Percentiles rank a stretch among this genome's conserved stretches.
These are phyloP conservation scores for Solanum bukasovii DNA, from an alignment of 257 asterid genomes.

Conservation along the genomic window DNA sequence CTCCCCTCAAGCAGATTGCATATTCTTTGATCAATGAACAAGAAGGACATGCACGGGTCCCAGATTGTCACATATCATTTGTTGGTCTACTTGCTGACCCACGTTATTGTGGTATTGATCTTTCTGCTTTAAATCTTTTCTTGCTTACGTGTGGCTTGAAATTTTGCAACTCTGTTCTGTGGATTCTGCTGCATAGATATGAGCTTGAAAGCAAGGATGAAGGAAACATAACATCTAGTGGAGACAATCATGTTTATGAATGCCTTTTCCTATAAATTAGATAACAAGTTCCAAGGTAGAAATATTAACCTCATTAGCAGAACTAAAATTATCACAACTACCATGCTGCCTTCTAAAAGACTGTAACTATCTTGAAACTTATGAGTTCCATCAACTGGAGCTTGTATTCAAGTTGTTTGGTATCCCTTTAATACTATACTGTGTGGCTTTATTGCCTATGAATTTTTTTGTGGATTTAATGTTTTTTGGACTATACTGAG, in stretches of 20 bases:
- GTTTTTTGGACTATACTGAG: background rate
- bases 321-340: background rate
- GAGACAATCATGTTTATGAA: background rate
- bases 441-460: background rate
- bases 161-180: background rate
- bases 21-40: slow-evolving; percentile 89
- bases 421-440: background rate
- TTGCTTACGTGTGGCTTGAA: background rate
- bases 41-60: slow-evolving; percentile 60
- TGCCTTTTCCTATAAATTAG: background rate
- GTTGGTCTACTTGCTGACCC: slow-evolving; percentile 96
- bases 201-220: background rate
- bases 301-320: background rate
- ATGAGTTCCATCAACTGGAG: background rate
- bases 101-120: slow-evolving; percentile 59
- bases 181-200: background rate
- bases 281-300: background rate
- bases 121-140: background rate
- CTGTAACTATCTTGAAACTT: background rate
- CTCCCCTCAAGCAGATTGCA: slow-evolving; percentile 60
- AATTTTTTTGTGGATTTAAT: background rate
- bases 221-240: background rate
- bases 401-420: background rate
- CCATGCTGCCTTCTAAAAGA: background rate
- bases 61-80: slow-evolving; percentile 83